Conservation (phyloP, 2,329 filamentous ascomycete genomes). For the Graphilbum ipis-grandicollis region DNA sequence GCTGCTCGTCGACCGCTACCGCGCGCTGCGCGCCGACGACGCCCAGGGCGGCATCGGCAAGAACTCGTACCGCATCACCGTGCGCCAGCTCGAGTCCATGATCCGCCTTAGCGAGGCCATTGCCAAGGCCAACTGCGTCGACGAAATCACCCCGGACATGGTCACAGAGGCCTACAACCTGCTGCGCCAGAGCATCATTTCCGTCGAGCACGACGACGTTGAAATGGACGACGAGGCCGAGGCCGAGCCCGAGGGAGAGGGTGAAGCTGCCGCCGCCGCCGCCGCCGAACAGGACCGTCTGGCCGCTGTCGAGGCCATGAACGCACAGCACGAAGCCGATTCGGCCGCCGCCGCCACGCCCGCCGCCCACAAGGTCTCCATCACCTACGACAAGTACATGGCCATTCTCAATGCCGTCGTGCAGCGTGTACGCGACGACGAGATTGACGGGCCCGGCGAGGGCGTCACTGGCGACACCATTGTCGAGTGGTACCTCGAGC, state of each 20-base stretch:
- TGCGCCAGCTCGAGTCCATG: constrained; percentile 87
- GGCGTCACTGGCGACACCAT: constrained; percentile 74
- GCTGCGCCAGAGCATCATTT: constrained; percentile 87
- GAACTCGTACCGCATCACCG: constrained; percentile 95
- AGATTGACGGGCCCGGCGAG: constrained; percentile 51
- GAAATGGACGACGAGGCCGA: constrained; percentile 77
- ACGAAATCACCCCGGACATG: constrained; percentile 70
- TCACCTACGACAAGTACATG: constrained; percentile 92
- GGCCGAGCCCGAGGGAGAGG: constrained; percentile 51
- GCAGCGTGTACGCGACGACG: constrained; percentile 67
- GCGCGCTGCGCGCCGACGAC: constrained; percentile 84
- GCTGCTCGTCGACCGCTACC: constrained; percentile 80
- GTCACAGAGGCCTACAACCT: constrained; percentile 87
- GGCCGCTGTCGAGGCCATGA: constrained; percentile 42
- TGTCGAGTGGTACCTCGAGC: constrained; percentile 79
- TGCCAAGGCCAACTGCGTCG: constrained; percentile 90
- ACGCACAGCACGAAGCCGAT: background rate
- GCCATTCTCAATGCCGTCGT: constrained; percentile 78
- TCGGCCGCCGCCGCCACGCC: constrained; percentile 18
- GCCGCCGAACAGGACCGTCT: background rate
- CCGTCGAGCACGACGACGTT: constrained; percentile 92
- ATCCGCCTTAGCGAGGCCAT: constrained; percentile 96
- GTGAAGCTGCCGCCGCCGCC: constrained; percentile 1
- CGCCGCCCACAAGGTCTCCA: constrained; percentile 51
- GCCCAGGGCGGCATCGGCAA: constrained; percentile 84